Percentiles rank a stretch among this genome's conserved stretches.
Evolutionary conservation across 495 filamentous ascomycete species (phyloP).

Genomic region (Parachaetomium inaequale): DNA sequence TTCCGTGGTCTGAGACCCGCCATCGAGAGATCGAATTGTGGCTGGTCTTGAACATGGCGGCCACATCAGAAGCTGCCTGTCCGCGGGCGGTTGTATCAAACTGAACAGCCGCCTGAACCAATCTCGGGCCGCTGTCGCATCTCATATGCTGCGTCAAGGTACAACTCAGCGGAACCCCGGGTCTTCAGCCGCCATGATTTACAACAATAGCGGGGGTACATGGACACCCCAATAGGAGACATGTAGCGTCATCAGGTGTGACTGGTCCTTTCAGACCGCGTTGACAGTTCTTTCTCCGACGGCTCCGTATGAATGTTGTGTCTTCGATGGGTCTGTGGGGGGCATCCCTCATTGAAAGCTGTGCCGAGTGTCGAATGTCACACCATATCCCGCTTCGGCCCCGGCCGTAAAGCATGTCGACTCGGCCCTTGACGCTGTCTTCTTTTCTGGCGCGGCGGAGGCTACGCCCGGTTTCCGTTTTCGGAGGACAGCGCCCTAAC

Average conservation of each 20-base stretch:
- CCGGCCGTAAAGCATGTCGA: conserved; percentile 18
- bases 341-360: background rate
- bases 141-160: background rate
- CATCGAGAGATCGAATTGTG: no score
- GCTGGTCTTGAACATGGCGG: no score
- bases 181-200: background rate
- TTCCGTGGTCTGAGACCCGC: no score
- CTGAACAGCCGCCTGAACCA: background rate
- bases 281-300: background rate
- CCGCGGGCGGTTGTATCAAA: background rate
- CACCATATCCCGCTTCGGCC: background rate
- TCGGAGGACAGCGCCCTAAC: background rate
- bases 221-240: background rate
- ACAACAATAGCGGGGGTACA: background rate
- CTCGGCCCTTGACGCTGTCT: conserved; percentile 7
- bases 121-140: background rate
- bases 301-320: no score
- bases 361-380: background rate
- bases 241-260: no score
- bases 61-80: no score
- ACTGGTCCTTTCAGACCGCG: background rate
- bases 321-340: no score
- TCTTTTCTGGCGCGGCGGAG: background rate
- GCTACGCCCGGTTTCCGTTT: background rate
- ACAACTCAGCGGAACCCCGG: no score